Base-by-base conservation (phyloP, 108 stramenopile genomes). In the Conticribra weissflogii region DNA sequence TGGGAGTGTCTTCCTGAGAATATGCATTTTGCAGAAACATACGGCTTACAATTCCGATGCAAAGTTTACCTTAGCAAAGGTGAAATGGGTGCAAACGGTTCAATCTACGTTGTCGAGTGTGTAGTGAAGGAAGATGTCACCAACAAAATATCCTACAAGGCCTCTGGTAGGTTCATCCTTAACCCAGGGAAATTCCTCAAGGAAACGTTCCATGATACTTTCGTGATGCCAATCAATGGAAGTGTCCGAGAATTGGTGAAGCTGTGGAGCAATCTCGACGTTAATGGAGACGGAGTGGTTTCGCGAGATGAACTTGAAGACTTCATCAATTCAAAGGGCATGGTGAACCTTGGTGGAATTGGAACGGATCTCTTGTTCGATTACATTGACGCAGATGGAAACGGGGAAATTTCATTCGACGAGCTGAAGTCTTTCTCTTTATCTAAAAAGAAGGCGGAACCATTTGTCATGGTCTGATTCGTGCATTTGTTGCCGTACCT, bases 1-100 rank as follows among this genome's bases (percentile, higher is more conserved):
- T 75, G 66, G 53, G 44, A 75, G 31, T 67, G 66, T 54, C 27
- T 45, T 32, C 74, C 66, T 16, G 54, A 76, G 32, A 63, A 45
- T 32, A 41, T 68, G 25, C 59, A 76, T 53, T 68, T 76, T 32
- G 41, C 66, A 0, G 47, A 68, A 22, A 76, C 58, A 1, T 28
- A 31, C 15, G 74, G 54, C 23, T 46, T 76, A 17, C 46, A 62
- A 31, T 49, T 68, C 54, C 60, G 68, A 54, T 31, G n/a, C 21
- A 67, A 66, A 54, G 54, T 55, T 30, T 76, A 54, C 66, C 60
- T 60, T 22, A 49, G 24, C n/a, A 48, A 33, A 24, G 74, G 66
- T 17, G 59, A 59, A 23, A 34, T 76, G 29, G 74, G 66, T 46
- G 21, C 52, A n/a, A 29, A 51, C 27, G 66, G 61, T 2, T 76